Conservation (phyloP, 2,329 filamentous ascomycete species). For the Fusarium liriodendri region DNA sequence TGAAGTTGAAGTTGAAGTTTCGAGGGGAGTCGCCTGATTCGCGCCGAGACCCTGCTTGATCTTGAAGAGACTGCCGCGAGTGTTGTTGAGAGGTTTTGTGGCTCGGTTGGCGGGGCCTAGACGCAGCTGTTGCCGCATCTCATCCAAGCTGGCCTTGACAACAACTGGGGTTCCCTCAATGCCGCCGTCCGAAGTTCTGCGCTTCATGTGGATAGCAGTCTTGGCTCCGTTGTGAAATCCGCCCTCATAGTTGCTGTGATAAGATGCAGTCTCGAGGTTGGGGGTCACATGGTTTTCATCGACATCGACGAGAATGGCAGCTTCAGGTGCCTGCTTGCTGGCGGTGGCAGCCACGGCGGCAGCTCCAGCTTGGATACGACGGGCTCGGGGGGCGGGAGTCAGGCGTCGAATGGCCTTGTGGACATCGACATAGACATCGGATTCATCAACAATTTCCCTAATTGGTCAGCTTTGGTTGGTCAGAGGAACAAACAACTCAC, state of each 20-base stretch:
- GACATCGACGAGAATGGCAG: conserved; percentile 51
- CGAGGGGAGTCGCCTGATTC: conserved; percentile 14
- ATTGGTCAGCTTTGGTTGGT: conserved; percentile 25
- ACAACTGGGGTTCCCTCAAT: conserved; percentile 60
- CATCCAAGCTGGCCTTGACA: conserved; percentile 69
- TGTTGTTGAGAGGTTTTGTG: conserved; percentile 69
- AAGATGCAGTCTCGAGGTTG: conserved; percentile 48
- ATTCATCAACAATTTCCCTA: conserved; percentile 98
- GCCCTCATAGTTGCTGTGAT: conserved; percentile 52
- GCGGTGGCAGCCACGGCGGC: conserved; percentile 46
- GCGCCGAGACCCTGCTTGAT: conserved; percentile 64
- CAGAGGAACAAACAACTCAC: conserved; percentile 62
- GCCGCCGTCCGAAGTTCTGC: conserved; percentile 68
- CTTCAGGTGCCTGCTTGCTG: conserved; percentile 46
- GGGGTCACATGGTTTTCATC: conserved; percentile 54
- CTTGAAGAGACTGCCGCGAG: conserved; percentile 72
- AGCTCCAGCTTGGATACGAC: conserved; percentile 58
- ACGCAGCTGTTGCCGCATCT: conserved; percentile 72
- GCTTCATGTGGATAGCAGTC: conserved; percentile 69
- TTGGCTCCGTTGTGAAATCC: conserved; percentile 60
- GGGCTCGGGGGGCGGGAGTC: conserved; percentile 83
- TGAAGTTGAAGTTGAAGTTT: conserved; percentile 29
- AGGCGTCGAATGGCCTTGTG: conserved; percentile 96
- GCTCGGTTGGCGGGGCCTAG: conserved; percentile 76
- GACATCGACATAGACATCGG: conserved; percentile 97